These are phyloP conservation scores for Ramularia endophylla DNA, from an alignment of 2,329 filamentous ascomycete genomes.

Conservation along the genomic window DNA sequence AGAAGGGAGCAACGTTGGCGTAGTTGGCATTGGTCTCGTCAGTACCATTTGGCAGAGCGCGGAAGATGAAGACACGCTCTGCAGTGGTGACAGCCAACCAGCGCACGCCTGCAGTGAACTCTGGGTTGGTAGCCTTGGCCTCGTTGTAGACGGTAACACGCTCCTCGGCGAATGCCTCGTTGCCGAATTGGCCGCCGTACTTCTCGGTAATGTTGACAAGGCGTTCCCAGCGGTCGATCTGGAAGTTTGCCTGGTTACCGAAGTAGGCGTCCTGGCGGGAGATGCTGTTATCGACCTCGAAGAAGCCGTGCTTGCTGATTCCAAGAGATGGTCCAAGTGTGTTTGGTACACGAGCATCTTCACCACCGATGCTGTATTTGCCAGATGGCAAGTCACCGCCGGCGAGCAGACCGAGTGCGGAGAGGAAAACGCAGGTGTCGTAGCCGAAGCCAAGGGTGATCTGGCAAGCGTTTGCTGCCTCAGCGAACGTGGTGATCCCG, in stretches of 20 bases:
- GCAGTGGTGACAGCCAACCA: conserved; percentile 25
- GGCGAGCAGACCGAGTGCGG: conserved; percentile 24
- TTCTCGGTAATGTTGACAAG: conserved; percentile 19
- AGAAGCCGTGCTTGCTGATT: conserved; percentile 24
- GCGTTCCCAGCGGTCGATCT: conserved; percentile 18
- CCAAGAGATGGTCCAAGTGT: conserved; percentile 25
- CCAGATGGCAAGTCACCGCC: conserved; percentile 24
- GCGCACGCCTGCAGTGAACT: conserved; percentile 22
- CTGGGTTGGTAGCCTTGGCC: conserved; percentile 24
- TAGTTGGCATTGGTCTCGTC: conserved; percentile 12
- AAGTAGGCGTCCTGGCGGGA: conserved; percentile 22
- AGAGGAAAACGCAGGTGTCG: conserved; percentile 22
- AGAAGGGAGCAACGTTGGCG: conserved; percentile 25
- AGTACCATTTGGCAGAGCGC: conserved; percentile 24
- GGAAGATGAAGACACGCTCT: conserved; percentile 28
- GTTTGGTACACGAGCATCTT: conserved; percentile 22
- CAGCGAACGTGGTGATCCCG: conserved; percentile 25
- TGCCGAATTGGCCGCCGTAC: conserved; percentile 21
- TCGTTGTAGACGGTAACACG: conserved; percentile 23
- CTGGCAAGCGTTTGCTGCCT: conserved; percentile 26
- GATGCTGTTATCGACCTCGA: conserved; percentile 27
- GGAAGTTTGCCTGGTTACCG: conserved; percentile 26
- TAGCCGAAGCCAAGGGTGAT: conserved; percentile 25
- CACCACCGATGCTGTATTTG: conserved; percentile 25
- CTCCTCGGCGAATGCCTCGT: conserved; percentile 18